Evolutionary conservation across 2,329 filamentous ascomycete species (phyloP).

Genomic region (Exophiala mesophila): DNA sequence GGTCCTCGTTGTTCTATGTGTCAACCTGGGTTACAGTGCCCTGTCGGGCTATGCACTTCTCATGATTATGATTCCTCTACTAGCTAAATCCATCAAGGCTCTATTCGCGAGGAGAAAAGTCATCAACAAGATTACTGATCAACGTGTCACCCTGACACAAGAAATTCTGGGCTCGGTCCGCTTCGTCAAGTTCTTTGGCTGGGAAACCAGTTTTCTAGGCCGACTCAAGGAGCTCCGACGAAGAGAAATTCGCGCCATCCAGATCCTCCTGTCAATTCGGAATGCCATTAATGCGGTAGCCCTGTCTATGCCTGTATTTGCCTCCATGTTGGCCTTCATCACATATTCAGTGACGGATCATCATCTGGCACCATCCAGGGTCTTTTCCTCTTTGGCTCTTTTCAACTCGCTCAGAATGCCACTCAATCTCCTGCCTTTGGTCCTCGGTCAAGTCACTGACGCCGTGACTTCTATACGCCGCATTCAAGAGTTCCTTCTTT

Average conservation of each 20-base stretch:
- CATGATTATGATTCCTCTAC: slow-evolving; percentile 68
- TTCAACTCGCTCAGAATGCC: slow-evolving; percentile 91
- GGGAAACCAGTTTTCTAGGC: slow-evolving; percentile 81
- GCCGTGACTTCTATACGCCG: slow-evolving; percentile 79
- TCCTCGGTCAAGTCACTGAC: slow-evolving; percentile 85
- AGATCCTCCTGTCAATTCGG: slow-evolving; percentile 73
- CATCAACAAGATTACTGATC: slow-evolving; percentile 93
- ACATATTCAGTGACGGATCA: slow-evolving; percentile 65
- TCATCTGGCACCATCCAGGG: slow-evolving; percentile 61
- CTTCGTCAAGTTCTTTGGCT: slow-evolving; percentile 95
- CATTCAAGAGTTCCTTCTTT: slow-evolving; percentile 80
- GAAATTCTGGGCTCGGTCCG: slow-evolving; percentile 87
- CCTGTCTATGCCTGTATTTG: slow-evolving; percentile 82
- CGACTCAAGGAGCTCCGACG: slow-evolving; percentile 69
- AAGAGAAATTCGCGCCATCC: slow-evolving; percentile 77
- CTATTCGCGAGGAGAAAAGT: slow-evolving; percentile 68
- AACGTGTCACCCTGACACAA: slow-evolving; percentile 83
- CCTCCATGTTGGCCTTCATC: slow-evolving; percentile 92
- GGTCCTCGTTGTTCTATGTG: slow-evolving; percentile 70
- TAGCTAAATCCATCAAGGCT: slow-evolving; percentile 71
- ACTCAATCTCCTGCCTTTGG: slow-evolving; percentile 79
- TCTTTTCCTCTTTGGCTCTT: slow-evolving; percentile 89
- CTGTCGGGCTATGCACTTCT: slow-evolving; percentile 82
- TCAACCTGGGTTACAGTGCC: slow-evolving; percentile 88
- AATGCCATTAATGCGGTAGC: slow-evolving; percentile 81